These are phyloP conservation scores for Hygrocybe punicea DNA, from an alignment of 768 basidiomycete species.

Conservation along the genomic window DNA sequence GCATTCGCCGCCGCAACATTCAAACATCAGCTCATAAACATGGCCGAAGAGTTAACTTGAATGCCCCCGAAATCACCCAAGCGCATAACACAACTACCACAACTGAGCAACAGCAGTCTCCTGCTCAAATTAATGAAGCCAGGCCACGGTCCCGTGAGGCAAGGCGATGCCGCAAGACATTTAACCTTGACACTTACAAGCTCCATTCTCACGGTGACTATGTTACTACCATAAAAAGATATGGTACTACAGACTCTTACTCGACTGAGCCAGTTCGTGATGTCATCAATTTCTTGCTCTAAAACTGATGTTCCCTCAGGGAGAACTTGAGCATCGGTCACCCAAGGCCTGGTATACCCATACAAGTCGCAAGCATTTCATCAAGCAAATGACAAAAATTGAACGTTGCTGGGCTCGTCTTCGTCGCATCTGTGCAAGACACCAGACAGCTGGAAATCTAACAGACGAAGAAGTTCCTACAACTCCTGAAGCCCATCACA, in stretches of 20 bases:
- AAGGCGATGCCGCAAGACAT: slow-evolving; percentile 4
- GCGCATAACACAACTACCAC: not conserved
- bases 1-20: not conserved
- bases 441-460: not conserved
- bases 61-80: not conserved
- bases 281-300: not conserved
- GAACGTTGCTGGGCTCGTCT: not conserved
- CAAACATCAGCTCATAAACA: not conserved
- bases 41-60: not conserved
- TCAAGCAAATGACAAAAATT: not conserved
- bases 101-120: not conserved
- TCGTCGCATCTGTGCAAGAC: not conserved
- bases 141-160: no score
- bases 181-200: slow-evolving; percentile 29
- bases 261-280: not conserved
- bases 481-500: not conserved
- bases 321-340: slow-evolving; percentile 3
- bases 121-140: no score
- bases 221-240: slow-evolving; percentile 15
- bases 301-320: not conserved
- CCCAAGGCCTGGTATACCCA: not conserved
- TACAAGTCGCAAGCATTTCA: not conserved
- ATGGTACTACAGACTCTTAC: slow-evolving; percentile 19
- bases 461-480: slow-evolving; percentile 4
- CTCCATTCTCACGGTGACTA: slow-evolving; percentile 31